Conservation (phyloP, 495 filamentous ascomycete species). For the Collariella sp. region DNA sequence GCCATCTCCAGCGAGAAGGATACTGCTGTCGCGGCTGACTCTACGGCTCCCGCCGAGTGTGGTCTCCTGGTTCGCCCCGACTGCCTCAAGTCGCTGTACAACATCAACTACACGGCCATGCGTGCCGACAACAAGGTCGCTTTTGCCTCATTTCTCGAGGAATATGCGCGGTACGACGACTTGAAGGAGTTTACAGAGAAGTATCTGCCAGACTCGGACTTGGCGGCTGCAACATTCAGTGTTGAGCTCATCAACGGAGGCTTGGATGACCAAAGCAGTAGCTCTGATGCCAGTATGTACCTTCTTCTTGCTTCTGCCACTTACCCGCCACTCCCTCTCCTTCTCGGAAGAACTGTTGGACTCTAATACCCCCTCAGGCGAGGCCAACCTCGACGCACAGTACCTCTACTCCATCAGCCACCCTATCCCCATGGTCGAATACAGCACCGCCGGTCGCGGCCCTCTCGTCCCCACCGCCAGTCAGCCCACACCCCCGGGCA, state of each 20-base stretch:
- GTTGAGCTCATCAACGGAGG: constrained; percentile 53
- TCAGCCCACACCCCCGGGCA: constrained; percentile 28
- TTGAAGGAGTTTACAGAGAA: constrained; percentile 41
- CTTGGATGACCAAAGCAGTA: constrained; percentile 35
- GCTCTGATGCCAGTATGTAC: constrained; percentile 20
- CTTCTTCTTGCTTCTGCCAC: background rate
- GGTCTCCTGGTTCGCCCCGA: constrained; percentile 45
- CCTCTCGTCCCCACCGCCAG: constrained; percentile 54
- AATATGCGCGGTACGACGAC: constrained; percentile 55
- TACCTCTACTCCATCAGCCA: constrained; percentile 36
- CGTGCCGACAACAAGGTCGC: constrained; percentile 25
- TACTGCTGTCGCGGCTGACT: constrained; percentile 2
- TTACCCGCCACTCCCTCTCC: background rate
- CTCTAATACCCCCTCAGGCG: background rate
- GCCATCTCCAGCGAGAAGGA: background rate
- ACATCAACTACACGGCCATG: constrained; percentile 32
- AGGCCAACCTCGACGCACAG: constrained; percentile 48
- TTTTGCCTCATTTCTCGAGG: constrained; percentile 40
- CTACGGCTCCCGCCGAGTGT: constrained; percentile 29
- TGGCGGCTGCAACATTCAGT: constrained; percentile 48
- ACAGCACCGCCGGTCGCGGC: constrained; percentile 36
- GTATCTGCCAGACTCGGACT: constrained; percentile 40
- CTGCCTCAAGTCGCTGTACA: constrained; percentile 54
- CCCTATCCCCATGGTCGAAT: constrained; percentile 15
- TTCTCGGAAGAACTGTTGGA: no score